These are phyloP conservation scores for Suillus subaureus DNA, from an alignment of 768 basidiomycete genomes.

Conservation along the genomic window DNA sequence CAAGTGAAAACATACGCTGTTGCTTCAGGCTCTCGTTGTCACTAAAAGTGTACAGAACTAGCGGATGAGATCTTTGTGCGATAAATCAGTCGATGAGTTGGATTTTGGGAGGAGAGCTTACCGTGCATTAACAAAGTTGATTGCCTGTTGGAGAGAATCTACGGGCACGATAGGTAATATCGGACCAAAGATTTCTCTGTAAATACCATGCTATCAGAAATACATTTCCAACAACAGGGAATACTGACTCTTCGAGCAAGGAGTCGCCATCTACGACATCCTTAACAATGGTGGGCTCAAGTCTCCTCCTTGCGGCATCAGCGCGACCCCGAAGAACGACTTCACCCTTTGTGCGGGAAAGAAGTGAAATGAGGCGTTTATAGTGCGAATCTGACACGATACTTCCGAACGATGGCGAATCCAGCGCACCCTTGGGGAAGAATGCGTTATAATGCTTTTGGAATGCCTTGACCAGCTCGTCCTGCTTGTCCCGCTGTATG, in stretches of 20 bases:
- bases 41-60: slow-evolving; percentile 68
- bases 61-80: slow-evolving; percentile 51
- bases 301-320: slow-evolving; percentile 39
- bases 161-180: slow-evolving; percentile 65
- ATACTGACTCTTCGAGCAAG: slow-evolving; percentile 58
- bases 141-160: slow-evolving; percentile 54
- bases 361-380: slow-evolving; percentile 51
- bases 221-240: background rate
- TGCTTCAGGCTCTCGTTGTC: slow-evolving; percentile 44
- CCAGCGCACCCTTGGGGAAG: slow-evolving; percentile 55
- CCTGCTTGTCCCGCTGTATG: slow-evolving; percentile 43
- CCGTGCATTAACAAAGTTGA: slow-evolving; percentile 56
- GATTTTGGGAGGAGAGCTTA: slow-evolving; percentile 26
- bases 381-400: slow-evolving; percentile 60
- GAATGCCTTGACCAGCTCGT: slow-evolving; percentile 48
- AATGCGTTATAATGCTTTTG: slow-evolving; percentile 47
- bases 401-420: slow-evolving; percentile 44
- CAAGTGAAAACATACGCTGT: slow-evolving; percentile 32
- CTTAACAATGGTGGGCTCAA: slow-evolving; percentile 64
- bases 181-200: slow-evolving; percentile 76
- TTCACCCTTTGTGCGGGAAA: slow-evolving; percentile 57
- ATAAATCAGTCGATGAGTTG: background rate
- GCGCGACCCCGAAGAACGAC: slow-evolving; percentile 46
- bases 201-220: background rate
- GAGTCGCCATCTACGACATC: slow-evolving; percentile 57